Evolutionary conservation across 768 basidiomycete species (phyloP).

Genomic region (Pilatotrama ljubarskyi): DNA sequence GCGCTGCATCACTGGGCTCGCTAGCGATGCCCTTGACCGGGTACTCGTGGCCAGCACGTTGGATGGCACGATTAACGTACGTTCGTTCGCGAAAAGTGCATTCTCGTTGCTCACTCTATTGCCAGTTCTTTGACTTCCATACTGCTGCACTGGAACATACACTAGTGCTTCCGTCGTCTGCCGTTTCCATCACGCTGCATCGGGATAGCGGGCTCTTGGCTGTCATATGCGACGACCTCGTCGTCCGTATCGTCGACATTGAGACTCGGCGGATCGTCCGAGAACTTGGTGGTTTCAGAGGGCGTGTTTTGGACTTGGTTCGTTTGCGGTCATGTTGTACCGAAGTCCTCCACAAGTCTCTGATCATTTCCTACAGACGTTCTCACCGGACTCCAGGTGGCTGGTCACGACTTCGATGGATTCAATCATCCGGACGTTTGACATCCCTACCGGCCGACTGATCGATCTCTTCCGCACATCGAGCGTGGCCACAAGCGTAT

Average conservation of each 20-base stretch:
- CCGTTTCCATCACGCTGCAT: conserved; percentile 73
- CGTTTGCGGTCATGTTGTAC: not conserved
- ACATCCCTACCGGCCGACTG: conserved; percentile 88
- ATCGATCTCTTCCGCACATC: conserved; percentile 91
- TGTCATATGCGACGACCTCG: conserved; percentile 81
- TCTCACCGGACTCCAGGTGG: conserved; percentile 96
- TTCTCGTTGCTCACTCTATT: conserved; percentile 1
- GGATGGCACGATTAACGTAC: conserved; percentile 86
- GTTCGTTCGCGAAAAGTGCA: conserved; percentile 29
- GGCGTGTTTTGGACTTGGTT: conserved; percentile 88
- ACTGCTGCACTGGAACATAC: conserved; percentile 72
- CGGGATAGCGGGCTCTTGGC: conserved; percentile 85
- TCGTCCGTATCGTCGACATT: conserved; percentile 85
- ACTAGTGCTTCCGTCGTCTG: conserved; percentile 64
- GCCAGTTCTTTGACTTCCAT: conserved; percentile 96
- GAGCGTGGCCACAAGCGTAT: conserved; percentile 84
- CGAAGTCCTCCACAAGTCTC: not conserved
- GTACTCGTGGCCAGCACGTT: conserved; percentile 80
- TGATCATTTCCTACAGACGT: conserved; percentile 54
- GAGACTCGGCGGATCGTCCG: conserved; percentile 88
- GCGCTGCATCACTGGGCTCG: conserved; percentile 77
- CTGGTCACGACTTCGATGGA: conserved; percentile 86
- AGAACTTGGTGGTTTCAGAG: conserved; percentile 82
- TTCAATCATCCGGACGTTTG: conserved; percentile 91
- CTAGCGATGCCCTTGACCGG: conserved; percentile 82